Percentiles rank a stretch among this genome's conserved stretches.
These are phyloP conservation scores for Neurospora sublineolata DNA, from an alignment of 495 filamentous ascomycete species.

Conservation along the genomic window DNA sequence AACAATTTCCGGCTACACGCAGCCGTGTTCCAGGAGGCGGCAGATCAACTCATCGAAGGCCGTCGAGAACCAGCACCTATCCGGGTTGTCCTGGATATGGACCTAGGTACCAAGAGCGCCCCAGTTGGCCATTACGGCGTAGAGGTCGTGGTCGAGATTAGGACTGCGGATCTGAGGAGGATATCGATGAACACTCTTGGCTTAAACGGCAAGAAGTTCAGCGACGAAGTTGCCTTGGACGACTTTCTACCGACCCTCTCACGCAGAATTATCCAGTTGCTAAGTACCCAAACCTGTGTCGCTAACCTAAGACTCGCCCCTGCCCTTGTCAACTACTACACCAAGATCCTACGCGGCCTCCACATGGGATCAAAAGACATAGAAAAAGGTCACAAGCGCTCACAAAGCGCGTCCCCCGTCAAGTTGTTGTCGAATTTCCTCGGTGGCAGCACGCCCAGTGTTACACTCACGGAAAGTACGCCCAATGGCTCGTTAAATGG, in stretches of 20 bases:
- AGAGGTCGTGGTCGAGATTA: slow-evolving; percentile 48
- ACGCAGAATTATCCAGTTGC: slow-evolving; percentile 43
- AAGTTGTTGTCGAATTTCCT: slow-evolving; percentile 83
- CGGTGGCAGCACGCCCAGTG: slow-evolving; percentile 30
- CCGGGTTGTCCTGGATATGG: slow-evolving; percentile 50
- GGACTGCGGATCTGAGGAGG: slow-evolving; percentile 27
- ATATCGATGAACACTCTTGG: slow-evolving; percentile 47
- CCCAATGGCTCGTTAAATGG: slow-evolving; percentile 9
- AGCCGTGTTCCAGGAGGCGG: slow-evolving; percentile 63
- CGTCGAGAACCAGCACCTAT: slow-evolving; percentile 46
- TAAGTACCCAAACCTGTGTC: slow-evolving; percentile 57
- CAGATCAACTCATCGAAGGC: slow-evolving; percentile 40
- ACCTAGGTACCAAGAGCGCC: slow-evolving; percentile 44
- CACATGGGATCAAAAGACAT: slow-evolving; percentile 44
- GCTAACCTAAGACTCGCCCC: slow-evolving; percentile 56
- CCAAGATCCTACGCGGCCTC: slow-evolving; percentile 64
- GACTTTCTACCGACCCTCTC: slow-evolving; percentile 56
- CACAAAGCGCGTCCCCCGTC: slow-evolving; percentile 65
- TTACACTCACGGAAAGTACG: slow-evolving; percentile 1
- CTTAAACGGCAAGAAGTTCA: slow-evolving; percentile 48
- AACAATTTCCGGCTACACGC: slow-evolving; percentile 57
- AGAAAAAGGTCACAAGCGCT: slow-evolving; percentile 41
- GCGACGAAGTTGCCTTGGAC: slow-evolving; percentile 55
- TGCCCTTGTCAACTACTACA: slow-evolving; percentile 52
- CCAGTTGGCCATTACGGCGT: slow-evolving; percentile 59